Conservation (phyloP, 768 basidiomycete genomes). For the Russula ochroleuca region DNA sequence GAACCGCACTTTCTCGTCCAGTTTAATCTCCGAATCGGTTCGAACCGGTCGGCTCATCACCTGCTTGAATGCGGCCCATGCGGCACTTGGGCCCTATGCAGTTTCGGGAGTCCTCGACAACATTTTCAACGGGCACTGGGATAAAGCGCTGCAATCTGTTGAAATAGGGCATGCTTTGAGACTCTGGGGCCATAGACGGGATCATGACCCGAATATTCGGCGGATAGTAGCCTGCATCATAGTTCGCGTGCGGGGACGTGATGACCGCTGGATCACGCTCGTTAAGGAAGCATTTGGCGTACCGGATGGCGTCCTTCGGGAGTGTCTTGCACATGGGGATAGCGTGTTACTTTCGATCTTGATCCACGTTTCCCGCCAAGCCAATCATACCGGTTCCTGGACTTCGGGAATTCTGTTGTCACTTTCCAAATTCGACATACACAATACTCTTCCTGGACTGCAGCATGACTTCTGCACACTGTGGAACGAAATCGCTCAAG, state of each 20-base stretch:
- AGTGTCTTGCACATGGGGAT: neutral
- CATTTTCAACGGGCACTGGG: neutral
- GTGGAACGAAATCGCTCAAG: too few species aligned
- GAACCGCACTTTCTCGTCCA: neutral
- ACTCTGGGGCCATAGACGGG: neutral
- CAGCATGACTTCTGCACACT: too few species aligned
- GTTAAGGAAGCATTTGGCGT: neutral
- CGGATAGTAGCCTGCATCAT: neutral
- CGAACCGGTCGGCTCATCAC: neutral
- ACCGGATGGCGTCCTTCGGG: neutral
- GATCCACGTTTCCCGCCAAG: neutral
- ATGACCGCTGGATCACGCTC: neutral
- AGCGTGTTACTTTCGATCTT: constrained; percentile 2
- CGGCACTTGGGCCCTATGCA: neutral
- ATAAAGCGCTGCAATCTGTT: neutral
- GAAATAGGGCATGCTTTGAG: neutral
- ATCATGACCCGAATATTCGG: neutral
- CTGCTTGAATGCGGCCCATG: neutral
- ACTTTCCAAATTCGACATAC: too few species aligned
- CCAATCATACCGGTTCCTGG: neutral
- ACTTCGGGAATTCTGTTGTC: neutral
- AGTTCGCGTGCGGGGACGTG: neutral
- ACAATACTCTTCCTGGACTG: too few species aligned
- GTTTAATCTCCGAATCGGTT: neutral
- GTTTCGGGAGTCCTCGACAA: neutral